A percentile compares a stretch with the other conserved stretches of the same genome.
These are phyloP conservation scores for Symbiodinium pilosum DNA, from an alignment of 73 alveolate species.

Conservation along the genomic window DNA sequence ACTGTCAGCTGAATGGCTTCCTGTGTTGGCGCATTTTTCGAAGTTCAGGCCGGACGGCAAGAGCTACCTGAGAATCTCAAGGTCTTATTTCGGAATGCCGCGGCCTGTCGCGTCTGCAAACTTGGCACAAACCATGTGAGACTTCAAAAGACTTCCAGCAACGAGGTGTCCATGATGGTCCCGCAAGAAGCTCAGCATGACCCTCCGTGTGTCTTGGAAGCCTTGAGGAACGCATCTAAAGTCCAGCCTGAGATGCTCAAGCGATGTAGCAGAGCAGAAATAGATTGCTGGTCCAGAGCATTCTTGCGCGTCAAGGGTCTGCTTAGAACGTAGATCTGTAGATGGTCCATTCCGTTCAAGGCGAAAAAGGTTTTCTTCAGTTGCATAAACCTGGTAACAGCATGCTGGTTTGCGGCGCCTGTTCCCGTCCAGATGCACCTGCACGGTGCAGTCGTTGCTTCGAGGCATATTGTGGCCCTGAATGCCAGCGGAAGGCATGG, in stretches of 20 bases:
- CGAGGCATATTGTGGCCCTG: conserved; percentile 41
- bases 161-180: conserved; percentile 90
- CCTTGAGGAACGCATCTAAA: neutral
- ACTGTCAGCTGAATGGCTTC: too few species aligned
- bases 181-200: neutral
- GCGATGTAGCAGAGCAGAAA: neutral
- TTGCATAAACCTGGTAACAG: neutral
- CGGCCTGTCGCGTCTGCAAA: too few species aligned
- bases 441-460: conserved; percentile 64
- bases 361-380: neutral
- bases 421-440: conserved; percentile 18
- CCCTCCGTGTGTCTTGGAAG: neutral
- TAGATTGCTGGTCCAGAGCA: neutral
- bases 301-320: neutral
- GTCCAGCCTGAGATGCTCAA: neutral
- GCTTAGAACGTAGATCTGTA: too few species aligned
- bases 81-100: conserved; percentile 99
- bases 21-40: too few species aligned
- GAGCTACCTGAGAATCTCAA: conserved; percentile 99
- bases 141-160: too few species aligned
- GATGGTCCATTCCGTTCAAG: too few species aligned
- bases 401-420: neutral
- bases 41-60: conserved; percentile 27
- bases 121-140: too few species aligned
- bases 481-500: conserved; percentile 45